Evolutionary conservation across 371 early-diverging fungal species (phyloP).

Genomic region (Paraphysoderma sedebokerense): DNA sequence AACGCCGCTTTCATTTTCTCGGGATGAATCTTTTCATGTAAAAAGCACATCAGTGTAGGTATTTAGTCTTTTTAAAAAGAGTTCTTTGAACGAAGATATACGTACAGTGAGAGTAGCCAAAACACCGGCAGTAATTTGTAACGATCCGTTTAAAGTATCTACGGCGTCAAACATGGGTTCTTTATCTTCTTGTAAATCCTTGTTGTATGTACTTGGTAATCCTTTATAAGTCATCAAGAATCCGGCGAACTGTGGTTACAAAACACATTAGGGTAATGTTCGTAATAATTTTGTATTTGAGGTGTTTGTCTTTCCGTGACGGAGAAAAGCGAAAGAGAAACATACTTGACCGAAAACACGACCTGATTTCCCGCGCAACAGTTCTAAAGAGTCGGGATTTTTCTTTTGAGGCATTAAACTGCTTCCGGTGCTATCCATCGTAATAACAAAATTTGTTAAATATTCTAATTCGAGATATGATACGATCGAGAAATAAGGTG

Average conservation of each 20-base stretch:
- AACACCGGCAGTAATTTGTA: constrained; percentile 81
- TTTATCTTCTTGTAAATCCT: constrained; percentile 97
- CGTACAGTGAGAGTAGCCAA: constrained; percentile 63
- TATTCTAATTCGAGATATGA: neutral
- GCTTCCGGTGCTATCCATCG: constrained; percentile 61
- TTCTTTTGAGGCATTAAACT: constrained; percentile 98
- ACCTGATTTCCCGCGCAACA: constrained; percentile 89
- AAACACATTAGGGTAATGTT: no score
- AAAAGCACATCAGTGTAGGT: neutral
- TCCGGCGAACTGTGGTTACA: constrained; percentile 79
- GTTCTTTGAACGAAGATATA: no score
- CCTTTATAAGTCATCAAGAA: constrained; percentile 96
- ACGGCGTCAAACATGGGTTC: constrained; percentile 91
- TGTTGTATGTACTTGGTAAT: constrained; percentile 92
- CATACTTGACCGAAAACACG: constrained; percentile 90
- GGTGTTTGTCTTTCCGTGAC: no score
- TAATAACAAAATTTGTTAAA: neutral
- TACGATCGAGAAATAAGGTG: neutral
- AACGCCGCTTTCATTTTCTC: constrained; percentile 55
- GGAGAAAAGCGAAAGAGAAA: no score
- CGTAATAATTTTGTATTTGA: no score
- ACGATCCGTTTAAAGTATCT: constrained; percentile 67
- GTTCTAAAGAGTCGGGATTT: constrained; percentile 91
- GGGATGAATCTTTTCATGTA: constrained; percentile 33
- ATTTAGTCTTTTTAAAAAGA: neutral